phyloP scores from a whole-genome alignment of 768 basidiomycete genomes.

The Psilocybe azurescens region DNA sequence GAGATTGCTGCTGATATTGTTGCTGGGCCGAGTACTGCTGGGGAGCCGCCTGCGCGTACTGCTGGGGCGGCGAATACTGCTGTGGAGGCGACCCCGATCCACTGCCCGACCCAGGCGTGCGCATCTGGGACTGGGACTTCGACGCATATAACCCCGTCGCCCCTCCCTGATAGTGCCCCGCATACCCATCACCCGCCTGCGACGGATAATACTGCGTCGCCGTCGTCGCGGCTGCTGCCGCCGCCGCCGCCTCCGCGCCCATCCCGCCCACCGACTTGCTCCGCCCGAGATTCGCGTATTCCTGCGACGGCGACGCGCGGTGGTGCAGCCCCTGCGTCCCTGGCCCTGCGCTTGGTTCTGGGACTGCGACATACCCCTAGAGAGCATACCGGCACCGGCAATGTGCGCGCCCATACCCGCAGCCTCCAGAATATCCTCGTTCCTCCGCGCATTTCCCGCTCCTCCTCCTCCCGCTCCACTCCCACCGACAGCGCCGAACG shows the following conservation, averaged over 20 bases:
- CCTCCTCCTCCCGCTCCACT: neutral
- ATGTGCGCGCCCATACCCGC: slow-evolving; percentile 31
- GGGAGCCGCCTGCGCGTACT: neutral
- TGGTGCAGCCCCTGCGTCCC: slow-evolving; percentile 2
- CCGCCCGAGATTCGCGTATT: slow-evolving; percentile 16
- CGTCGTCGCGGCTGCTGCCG: neutral
- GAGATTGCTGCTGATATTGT: no score
- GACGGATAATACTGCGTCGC: neutral
- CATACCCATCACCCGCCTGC: slow-evolving; percentile 4
- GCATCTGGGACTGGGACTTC: no score
- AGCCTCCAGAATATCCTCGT: slow-evolving; percentile 29
- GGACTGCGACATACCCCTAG: slow-evolving; percentile 13
- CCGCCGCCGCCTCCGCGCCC: slow-evolving; percentile 2
- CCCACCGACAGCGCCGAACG: neutral
- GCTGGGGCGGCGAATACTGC: neutral
- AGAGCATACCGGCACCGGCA: slow-evolving; percentile 25
- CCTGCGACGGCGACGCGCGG: slow-evolving; percentile 19
- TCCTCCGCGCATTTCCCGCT: slow-evolving; percentile 8
- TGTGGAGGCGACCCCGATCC: neutral
- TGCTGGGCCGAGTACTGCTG: no score
- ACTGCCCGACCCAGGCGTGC: no score
- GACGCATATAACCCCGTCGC: no score
- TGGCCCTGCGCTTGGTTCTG: slow-evolving; percentile 10
- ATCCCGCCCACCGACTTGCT: slow-evolving; percentile 5
- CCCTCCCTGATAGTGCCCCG: neutral